These are phyloP conservation scores for Mucor plumbeus DNA, from an alignment of 371 early-diverging fungal species.

Conservation along the genomic window DNA sequence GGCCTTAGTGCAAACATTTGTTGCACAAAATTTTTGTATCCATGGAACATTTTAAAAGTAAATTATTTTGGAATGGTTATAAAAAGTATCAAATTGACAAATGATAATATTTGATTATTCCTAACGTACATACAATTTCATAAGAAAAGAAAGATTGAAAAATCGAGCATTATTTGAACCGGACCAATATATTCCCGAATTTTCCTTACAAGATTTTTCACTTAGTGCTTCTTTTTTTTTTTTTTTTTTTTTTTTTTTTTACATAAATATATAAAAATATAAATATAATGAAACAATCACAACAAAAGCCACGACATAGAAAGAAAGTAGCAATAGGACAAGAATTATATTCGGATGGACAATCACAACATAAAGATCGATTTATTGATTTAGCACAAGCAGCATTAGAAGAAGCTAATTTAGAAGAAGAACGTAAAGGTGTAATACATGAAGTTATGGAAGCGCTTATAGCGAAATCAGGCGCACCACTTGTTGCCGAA, in stretches of 20 bases:
- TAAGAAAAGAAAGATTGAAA: background rate
- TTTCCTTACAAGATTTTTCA: background rate
- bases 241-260: background rate
- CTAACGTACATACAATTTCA: no score
- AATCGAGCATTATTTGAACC: background rate
- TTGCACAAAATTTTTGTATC: no score
- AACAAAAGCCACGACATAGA: background rate
- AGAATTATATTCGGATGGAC: background rate
- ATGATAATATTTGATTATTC: no score
- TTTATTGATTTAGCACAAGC: slow-evolving; percentile 56
- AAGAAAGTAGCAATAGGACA: background rate
- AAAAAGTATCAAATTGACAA: no score
- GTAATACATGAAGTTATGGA: slow-evolving; percentile 54
- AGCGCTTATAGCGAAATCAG: slow-evolving; percentile 45
- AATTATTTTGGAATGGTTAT: no score
- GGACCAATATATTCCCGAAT: background rate
- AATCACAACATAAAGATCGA: slow-evolving; percentile 33
- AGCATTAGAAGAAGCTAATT: slow-evolving; percentile 50
- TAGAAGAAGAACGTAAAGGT: slow-evolving; percentile 52
- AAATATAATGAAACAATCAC: background rate
- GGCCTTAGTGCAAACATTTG: no score
- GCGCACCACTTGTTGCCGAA: slow-evolving; percentile 49
- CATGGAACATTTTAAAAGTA: no score
- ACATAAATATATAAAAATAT: background rate
- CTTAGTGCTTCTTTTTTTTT: background rate